These are phyloP conservation scores for Plasmodium ovale DNA, from an alignment of 169 alveolate species.

Conservation along the genomic window DNA sequence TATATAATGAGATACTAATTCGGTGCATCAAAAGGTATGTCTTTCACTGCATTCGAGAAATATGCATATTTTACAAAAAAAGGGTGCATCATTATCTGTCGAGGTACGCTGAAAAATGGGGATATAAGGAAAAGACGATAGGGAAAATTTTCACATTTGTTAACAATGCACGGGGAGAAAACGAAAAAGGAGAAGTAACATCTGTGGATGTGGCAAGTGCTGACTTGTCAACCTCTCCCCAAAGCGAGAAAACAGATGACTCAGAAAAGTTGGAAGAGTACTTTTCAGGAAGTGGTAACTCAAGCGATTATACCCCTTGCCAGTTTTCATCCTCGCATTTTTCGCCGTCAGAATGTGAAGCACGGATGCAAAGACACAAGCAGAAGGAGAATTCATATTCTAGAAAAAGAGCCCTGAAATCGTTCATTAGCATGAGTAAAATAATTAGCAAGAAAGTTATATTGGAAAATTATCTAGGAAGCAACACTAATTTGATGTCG, in stretches of 20 bases:
- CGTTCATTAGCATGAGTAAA: conserved; percentile 6
- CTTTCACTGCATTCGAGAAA: conserved; percentile 21
- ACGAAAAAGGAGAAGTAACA: not conserved
- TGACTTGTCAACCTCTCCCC: too few relatives aligned
- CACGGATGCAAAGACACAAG: not conserved
- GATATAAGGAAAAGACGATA: not conserved
- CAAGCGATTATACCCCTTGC: too few relatives aligned
- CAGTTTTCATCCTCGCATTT: too few relatives aligned
- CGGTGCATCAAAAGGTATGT: conserved; percentile 36
- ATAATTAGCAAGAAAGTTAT: conserved; percentile 4
- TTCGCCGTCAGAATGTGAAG: too few relatives aligned
- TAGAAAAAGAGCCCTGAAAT: conserved; percentile 16
- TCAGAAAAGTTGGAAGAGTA: too few relatives aligned
- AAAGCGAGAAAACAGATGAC: too few relatives aligned
- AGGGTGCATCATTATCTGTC: not conserved
- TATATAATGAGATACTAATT: conserved; percentile 28
- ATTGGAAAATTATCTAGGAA: conserved; percentile 1
- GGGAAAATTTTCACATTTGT: not conserved
- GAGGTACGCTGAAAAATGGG: not conserved
- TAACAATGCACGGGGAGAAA: not conserved
- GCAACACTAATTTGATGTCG: not conserved
- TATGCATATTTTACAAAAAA: conserved; percentile 37
- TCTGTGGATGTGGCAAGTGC: too few relatives aligned
- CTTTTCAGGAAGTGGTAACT: too few relatives aligned
- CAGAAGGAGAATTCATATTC: not conserved